Base-by-base conservation (phyloP, 2,329 filamentous ascomycete genomes). In the Fonsecaea nubica region DNA sequence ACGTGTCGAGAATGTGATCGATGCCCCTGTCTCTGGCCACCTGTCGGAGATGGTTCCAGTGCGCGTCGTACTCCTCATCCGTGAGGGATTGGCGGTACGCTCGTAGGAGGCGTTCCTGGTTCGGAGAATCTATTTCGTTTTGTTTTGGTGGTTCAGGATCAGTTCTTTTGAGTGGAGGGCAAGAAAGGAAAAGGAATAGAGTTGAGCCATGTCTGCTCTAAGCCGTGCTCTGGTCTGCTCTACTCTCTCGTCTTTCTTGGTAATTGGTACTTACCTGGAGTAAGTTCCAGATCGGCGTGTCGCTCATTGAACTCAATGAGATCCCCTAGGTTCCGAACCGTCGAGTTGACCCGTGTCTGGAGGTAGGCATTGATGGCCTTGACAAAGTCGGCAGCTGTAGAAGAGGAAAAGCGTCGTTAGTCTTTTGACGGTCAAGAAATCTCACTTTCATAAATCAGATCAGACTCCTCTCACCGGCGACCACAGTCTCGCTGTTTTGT, bases 301-400 rank as follows among this genome's bases (percentile, higher is more conserved):
- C 45, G 54, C 9, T 63, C 35, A 42, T 63, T 66, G 59, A 42
- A 66, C 1, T 62, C 30, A 2, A 66, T 52, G 13, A 66, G 45
- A 10, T 62, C 62, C 30, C 62, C 15, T 1, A 65, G 32, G 33
- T 13, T 54, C 15, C 50, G 40, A 12, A 65, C 40, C 6, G 25
- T 25, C 8, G 62, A 62, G 25, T 57, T 35, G 33, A 55, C 60
- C 25, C 53, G 50, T 2, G 42, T 35, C 2, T 35, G 15, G 13
- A 55, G 30, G 6, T 55, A 55, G 18, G 30, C 30, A 18, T 55
- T 36, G 30, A 55, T 36, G 21, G 13, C n/a, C 8, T 32, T 13
- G 3, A 35, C 30, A 12, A 55, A 55, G 53, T 36, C 33, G 33
- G 30, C 30, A 35, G 33, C 53, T 55, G 33, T 10, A 4, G 30